A percentile compares a stretch with the other conserved stretches of the same genome.
phyloP scores from a whole-genome alignment of 75 land plant genomes.

The Isoetes taiwanensis region DNA sequence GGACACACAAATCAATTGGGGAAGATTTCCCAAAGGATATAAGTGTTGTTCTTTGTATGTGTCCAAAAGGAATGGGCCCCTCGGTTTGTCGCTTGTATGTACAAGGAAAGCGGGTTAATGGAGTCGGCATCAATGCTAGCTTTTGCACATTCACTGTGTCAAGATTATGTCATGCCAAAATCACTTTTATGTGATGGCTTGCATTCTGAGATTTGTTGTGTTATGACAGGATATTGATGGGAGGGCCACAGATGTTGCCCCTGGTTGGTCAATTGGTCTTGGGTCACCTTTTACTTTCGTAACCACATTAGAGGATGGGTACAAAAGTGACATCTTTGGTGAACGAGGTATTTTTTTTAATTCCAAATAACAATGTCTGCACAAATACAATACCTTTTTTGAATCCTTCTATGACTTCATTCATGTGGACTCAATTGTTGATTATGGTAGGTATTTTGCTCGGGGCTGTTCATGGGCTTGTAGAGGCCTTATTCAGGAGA shows the following conservation, averaged over 20 bases:
- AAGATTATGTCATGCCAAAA: too few species aligned
- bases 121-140: conserved; percentile 97
- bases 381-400: background rate
- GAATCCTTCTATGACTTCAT: background rate
- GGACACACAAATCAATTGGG: conserved; percentile 83
- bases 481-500: conserved; percentile 85
- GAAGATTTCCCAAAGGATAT: conserved; percentile 79
- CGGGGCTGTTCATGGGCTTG: conserved; percentile 97
- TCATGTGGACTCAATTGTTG: background rate
- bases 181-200: too few species aligned
- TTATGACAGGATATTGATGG: conserved; percentile 76
- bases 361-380: background rate
- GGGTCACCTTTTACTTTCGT: conserved; percentile 93
- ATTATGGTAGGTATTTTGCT: conserved; percentile 63
- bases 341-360: conserved; percentile 56
- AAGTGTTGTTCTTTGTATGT: conserved; percentile 92
- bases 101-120: conserved; percentile 94
- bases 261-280: conserved; percentile 84
- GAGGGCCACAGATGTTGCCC: conserved; percentile 84
- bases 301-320: conserved; percentile 81
- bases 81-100: conserved; percentile 93
- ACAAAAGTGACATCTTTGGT: conserved; percentile 90
- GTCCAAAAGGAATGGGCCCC: conserved; percentile 98
- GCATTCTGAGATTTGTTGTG: background rate
- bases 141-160: too few species aligned